Conservation (phyloP, 1,284 basidiomycete genomes). For the Somion occarium region DNA sequence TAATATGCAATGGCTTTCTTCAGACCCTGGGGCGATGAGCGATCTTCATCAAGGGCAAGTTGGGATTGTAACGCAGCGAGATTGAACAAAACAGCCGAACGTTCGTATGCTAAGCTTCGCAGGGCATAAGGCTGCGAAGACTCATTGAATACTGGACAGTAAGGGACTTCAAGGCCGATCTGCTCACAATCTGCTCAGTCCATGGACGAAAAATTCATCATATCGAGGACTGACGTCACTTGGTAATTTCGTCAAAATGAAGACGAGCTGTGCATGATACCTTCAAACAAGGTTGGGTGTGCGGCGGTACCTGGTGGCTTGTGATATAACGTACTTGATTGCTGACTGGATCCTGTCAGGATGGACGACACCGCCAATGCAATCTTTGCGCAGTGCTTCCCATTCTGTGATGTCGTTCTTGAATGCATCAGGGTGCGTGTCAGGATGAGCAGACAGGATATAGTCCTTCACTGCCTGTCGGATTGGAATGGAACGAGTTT, state of each 20-base stretch:
- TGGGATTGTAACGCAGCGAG: slow-evolving; percentile 79
- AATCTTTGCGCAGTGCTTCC: slow-evolving; percentile 64
- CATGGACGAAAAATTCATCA: slow-evolving; percentile 2
- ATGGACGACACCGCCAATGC: slow-evolving; percentile 54
- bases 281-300: slow-evolving; percentile 32
- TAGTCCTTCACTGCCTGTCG: slow-evolving; percentile 60
- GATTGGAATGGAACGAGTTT: slow-evolving; percentile 57
- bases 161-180: slow-evolving; percentile 78
- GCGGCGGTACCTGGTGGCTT: slow-evolving; percentile 4
- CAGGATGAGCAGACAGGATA: slow-evolving; percentile 61
- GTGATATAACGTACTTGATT: slow-evolving; percentile 35
- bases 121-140: slow-evolving; percentile 57
- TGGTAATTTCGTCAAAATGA: slow-evolving; percentile 71
- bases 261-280: slow-evolving; percentile 86
- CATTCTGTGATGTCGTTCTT: slow-evolving; percentile 73
- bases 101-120: slow-evolving; percentile 76
- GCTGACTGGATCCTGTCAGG: slow-evolving; percentile 44
- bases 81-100: slow-evolving; percentile 77
- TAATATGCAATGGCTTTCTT: slow-evolving; percentile 68
- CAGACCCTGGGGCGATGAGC: slow-evolving; percentile 72
- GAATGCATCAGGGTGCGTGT: slow-evolving; percentile 89
- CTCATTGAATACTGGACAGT: slow-evolving; percentile 64
- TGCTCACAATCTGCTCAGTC: slow-evolving; percentile 27
- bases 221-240: slow-evolving; percentile 44
- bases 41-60: slow-evolving; percentile 61